phyloP scores from a whole-genome alignment of 805 yeast species.

The Lachancea mirantina region DNA sequence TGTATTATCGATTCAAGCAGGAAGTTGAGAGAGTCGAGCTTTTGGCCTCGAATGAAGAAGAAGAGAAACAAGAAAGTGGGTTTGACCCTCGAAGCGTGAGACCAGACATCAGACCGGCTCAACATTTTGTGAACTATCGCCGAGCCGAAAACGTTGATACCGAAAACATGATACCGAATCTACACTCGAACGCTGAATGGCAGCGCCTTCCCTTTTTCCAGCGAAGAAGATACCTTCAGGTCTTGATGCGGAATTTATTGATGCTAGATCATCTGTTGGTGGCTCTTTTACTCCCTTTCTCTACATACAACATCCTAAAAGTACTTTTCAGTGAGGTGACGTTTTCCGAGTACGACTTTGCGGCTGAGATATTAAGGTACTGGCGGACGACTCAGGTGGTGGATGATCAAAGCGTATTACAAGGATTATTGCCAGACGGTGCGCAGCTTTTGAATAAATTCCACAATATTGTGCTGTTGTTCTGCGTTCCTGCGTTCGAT shows the following conservation, averaged over 20 bases:
- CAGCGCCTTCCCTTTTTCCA: conserved; percentile 11
- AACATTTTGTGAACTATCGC: too few species aligned
- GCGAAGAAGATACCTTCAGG: conserved; percentile 20
- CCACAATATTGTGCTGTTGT: conserved; percentile 27
- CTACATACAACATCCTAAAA: conserved; percentile 26
- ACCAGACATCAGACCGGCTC: too few species aligned
- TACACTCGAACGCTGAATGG: too few species aligned
- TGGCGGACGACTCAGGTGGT: conserved; percentile 18
- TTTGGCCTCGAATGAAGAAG: too few species aligned
- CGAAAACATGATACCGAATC: too few species aligned
- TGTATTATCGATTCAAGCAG: too few species aligned
- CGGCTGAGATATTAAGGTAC: conserved; percentile 22
- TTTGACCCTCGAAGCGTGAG: too few species aligned
- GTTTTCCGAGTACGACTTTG: conserved; percentile 23
- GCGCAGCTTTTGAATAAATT: conserved; percentile 26
- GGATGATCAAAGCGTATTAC: conserved; percentile 25
- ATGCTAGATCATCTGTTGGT: conserved; percentile 25
- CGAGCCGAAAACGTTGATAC: too few species aligned
- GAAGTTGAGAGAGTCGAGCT: too few species aligned
- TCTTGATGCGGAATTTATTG: conserved; percentile 21
- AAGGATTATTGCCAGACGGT: conserved; percentile 12
- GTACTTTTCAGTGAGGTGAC: conserved; percentile 27
- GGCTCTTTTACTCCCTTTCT: conserved; percentile 27
- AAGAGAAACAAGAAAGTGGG: too few species aligned
- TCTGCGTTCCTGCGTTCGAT: conserved; percentile 20